Base-by-base conservation (phyloP, 2,329 filamentous ascomycete genomes). In the Nigrospora sphaerica region DNA sequence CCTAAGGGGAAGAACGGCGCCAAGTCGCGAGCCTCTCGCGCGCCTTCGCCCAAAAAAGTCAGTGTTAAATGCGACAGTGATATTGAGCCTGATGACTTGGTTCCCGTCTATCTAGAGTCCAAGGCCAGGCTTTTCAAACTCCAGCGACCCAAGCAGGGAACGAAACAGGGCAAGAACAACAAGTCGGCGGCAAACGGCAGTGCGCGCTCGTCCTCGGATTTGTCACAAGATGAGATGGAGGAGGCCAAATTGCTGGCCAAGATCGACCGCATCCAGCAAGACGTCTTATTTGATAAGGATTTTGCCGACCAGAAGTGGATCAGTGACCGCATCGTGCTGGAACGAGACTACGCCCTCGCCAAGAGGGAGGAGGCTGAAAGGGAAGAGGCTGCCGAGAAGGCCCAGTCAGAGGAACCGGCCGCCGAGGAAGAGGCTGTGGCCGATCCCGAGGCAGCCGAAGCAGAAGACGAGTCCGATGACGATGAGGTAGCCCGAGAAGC, bases 71-170 rank as follows among this genome's bases (percentile, higher is more conserved):
- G 72, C 49, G 80, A 86, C 58, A 81, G 79, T 56, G 84, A 88
- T 49, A 79, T 89, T 54, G 85, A 90, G 52, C 85, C 86, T 2
- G 85, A 91, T 52, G 78, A 85, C 36, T 70, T 92, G 47, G 72
- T 91, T 23, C 83, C 88, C 1, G 79, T 81, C 49, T 97, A 92
- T 64, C 57, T 98, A 17, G 80, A 84, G 14, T 78, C 88, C 16
- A 91, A 89, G 64, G 71, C 77, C 45, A 84, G 73, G 52, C 71
- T 85, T n/a, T 86, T 83, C 63, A 72, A 74, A 39, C 63, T 83
- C 14, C 76, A 83, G 52, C 74, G 80, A 17, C 70, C 75, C 17
- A 63, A 69, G 45, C 74, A 75, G 52, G 69, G 71, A 49, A 62
- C 50, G 16, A 69, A 67, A 52, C 71, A 59, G 49, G 56, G 62